Conservation (phyloP, 345 rosid species). For the Sonneratia alba region DNA sequence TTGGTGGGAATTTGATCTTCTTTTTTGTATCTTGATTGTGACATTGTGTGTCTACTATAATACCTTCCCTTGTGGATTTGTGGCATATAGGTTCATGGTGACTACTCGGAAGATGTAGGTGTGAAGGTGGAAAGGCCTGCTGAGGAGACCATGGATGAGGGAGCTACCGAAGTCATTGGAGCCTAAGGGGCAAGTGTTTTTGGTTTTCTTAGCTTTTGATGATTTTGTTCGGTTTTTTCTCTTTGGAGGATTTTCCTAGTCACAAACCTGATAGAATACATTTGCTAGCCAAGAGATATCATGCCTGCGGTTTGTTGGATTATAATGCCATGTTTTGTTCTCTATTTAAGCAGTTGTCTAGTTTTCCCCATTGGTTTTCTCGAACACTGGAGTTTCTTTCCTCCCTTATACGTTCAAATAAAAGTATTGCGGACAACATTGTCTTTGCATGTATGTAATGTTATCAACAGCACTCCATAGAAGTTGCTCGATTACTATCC, state of each 20-base stretch:
- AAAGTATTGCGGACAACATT: too few relatives aligned
- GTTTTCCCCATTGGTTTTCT: background rate
- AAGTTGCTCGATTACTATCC: too few relatives aligned
- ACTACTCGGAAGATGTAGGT: conserved; percentile 75
- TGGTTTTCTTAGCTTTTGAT: background rate
- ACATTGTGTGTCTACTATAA: background rate
- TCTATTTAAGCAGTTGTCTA: background rate
- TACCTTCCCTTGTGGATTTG: background rate
- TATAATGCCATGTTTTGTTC: background rate
- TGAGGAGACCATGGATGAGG: conserved; percentile 61
- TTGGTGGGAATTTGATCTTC: background rate
- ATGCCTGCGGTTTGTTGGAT: background rate
- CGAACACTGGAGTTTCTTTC: background rate
- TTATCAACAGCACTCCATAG: too few relatives aligned
- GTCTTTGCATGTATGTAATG: too few relatives aligned
- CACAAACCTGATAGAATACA: background rate
- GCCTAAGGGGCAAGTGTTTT: conserved; percentile 23
- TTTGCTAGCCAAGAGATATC: background rate
- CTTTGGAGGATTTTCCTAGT: background rate
- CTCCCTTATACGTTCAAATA: too few relatives aligned
- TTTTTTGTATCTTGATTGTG: too few relatives aligned
- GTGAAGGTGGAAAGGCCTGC: conserved; percentile 74
- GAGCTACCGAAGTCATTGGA: conserved; percentile 47
- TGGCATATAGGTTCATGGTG: conserved; percentile 68
- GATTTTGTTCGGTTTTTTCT: background rate